These are phyloP conservation scores for Chytridium lagenaria DNA, from an alignment of 371 early-diverging fungal genomes.

Conservation along the genomic window DNA sequence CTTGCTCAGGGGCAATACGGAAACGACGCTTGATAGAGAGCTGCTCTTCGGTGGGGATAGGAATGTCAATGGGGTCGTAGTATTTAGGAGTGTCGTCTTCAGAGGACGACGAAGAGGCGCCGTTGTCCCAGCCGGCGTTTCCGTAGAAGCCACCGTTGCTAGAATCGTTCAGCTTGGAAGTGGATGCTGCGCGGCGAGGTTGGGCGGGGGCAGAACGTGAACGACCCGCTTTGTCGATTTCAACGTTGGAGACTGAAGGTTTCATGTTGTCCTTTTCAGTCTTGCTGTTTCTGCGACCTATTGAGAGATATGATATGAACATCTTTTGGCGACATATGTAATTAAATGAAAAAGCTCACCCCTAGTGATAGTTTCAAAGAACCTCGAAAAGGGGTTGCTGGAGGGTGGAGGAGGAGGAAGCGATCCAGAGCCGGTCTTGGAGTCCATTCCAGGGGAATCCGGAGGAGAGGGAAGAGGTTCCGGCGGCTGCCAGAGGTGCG, in stretches of 20 bases:
- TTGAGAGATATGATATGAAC: neutral
- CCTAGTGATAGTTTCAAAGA: conserved; percentile 37
- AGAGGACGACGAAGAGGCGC: conserved; percentile 46
- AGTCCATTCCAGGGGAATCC: neutral
- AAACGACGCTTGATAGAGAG: conserved; percentile 35
- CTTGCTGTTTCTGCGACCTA: conserved; percentile 11
- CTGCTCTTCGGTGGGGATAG: conserved; percentile 42
- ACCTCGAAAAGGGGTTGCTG: conserved; percentile 20
- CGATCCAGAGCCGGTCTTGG: neutral
- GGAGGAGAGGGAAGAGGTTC: neutral
- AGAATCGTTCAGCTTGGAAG: conserved; percentile 10
- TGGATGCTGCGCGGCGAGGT: conserved; percentile 18
- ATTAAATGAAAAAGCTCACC: conserved; percentile 6
- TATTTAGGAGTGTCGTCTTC: conserved; percentile 45
- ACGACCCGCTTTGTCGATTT: neutral
- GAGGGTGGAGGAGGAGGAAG: neutral
- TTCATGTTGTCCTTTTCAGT: neutral
- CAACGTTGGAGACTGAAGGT: neutral
- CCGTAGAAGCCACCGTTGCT: conserved; percentile 39
- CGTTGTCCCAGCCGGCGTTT: conserved; percentile 59
- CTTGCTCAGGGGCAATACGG: conserved; percentile 46
- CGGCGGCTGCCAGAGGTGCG: neutral
- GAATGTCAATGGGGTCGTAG: conserved; percentile 49
- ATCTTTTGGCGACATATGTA: neutral
- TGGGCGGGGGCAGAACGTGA: conserved; percentile 15